phyloP scores from a whole-genome alignment of 306 rosid species.

The Rosa persica region DNA sequence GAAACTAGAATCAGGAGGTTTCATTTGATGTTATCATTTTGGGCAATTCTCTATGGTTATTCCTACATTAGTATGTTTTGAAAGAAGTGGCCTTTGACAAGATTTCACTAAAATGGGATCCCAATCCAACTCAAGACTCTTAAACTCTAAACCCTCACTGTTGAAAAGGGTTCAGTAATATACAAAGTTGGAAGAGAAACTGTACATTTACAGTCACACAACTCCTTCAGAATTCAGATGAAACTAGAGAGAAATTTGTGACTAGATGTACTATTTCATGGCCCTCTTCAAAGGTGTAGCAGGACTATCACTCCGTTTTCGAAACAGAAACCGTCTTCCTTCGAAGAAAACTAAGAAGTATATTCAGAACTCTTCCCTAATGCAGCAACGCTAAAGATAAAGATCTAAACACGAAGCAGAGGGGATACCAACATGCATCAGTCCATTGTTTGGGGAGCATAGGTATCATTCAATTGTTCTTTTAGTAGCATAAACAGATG shows the following conservation, averaged over 20 bases:
- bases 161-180: neutral
- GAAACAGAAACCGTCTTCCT: neutral
- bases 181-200: neutral
- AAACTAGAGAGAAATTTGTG: neutral
- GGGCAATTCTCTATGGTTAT: neutral
- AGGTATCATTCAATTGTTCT: neutral
- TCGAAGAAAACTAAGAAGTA: neutral
- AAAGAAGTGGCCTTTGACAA: neutral
- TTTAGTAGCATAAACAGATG: neutral
- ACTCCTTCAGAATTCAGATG: neutral
- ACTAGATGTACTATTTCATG: neutral
- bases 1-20: too few species aligned
- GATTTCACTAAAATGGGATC: neutral
- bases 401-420: neutral
- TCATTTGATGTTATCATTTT: too few species aligned
- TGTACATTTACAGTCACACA: neutral
- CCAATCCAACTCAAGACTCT: neutral
- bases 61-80: neutral
- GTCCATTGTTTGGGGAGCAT: neutral
- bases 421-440: neutral
- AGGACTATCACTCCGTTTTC: neutral
- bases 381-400: neutral
- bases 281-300: constrained; percentile 1
- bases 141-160: neutral
- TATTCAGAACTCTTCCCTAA: neutral